Evolutionary conservation across 116 monocot species (phyloP).

Genomic region (Zostera marina): DNA sequence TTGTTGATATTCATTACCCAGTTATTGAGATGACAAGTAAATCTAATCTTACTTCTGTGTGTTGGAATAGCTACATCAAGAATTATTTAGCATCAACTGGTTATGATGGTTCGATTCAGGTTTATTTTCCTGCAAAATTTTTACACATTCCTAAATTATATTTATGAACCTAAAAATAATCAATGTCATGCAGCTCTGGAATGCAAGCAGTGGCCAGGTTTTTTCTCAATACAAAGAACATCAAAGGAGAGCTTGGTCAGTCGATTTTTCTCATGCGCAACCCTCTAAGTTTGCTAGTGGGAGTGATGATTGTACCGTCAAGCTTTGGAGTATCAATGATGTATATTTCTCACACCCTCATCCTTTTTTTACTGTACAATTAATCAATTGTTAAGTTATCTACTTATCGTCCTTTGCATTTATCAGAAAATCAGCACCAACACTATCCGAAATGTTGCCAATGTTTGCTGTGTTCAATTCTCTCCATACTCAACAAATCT

Average conservation of each 20-base stretch:
- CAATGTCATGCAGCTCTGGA: conserved; percentile 69
- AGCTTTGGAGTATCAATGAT: conserved; percentile 97
- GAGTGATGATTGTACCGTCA: conserved; percentile 83
- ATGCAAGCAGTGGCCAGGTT: conserved; percentile 82
- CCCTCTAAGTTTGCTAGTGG: conserved; percentile 92
- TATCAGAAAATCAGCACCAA: conserved; percentile 52
- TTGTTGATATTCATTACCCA: conserved; percentile 88
- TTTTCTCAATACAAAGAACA: conserved; percentile 53
- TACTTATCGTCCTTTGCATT: neutral
- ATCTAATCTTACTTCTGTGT: conserved; percentile 78
- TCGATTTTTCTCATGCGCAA: conserved; percentile 65
- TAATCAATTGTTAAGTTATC: neutral
- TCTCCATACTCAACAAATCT: conserved; percentile 68
- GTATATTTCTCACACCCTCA: conserved; percentile 14
- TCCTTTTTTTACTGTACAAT: neutral
- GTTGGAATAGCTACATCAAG: conserved; percentile 95
- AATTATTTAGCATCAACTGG: conserved; percentile 94
- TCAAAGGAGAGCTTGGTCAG: conserved; percentile 90
- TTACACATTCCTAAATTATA: neutral
- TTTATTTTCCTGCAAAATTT: conserved; percentile 5
- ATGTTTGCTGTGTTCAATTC: conserved; percentile 66
- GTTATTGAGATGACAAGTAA: conserved; percentile 71
- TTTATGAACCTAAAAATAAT: neutral
- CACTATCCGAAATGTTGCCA: conserved; percentile 67
- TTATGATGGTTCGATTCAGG: conserved; percentile 86